Base-by-base conservation (phyloP, 2,329 filamentous ascomycete species). In the Mollisia scopiformis region DNA sequence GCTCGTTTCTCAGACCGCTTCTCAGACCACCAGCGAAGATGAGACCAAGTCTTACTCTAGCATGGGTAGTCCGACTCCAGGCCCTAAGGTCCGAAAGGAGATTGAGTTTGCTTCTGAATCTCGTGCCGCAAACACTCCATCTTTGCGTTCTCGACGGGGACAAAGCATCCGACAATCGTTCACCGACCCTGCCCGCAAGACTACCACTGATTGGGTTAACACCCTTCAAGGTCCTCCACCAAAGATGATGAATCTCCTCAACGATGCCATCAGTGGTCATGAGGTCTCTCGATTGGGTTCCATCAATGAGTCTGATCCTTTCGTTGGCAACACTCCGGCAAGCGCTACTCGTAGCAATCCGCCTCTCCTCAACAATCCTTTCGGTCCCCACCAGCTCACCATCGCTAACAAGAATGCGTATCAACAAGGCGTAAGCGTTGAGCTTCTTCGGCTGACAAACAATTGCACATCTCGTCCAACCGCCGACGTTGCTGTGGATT, bases 401-500 rank as follows among this genome's bases (percentile, higher is more conserved):
- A 51, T 49, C 58, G 56, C 60, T 30, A 61, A 58, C 53, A 46
- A 50, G 23, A 53, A 55, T 54, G 23, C 28, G 43, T 33, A 33
- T 28, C 4, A 14, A 31, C 13, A 39, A 52, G 21, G 28, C 25
- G 33, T 28, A n/a, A 62, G 60, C 25, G 10, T 37, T 62, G 28
- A 59, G 63, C 49, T 62, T 33, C 55, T 57, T 30, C 43, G 31
- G 4, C 53, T 73, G 33, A 72, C 70, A 2, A 35, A 54, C 2
- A 66, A 65, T 57, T 66, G 68, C 27, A 68, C 53, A 1, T 19
- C 31, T 13, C 63, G 62, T 30, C 73, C 73, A 41, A 66, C 35
- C 25, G 49, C 69, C 23, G 67, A 70, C 2, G 68, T 73, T 8
- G 71, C 69, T 31, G 53, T 72, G n/a, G 64, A 68, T 37, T 37